phyloP scores from a whole-genome alignment of 2,329 filamentous ascomycete species.

The Triangularia setosa region DNA sequence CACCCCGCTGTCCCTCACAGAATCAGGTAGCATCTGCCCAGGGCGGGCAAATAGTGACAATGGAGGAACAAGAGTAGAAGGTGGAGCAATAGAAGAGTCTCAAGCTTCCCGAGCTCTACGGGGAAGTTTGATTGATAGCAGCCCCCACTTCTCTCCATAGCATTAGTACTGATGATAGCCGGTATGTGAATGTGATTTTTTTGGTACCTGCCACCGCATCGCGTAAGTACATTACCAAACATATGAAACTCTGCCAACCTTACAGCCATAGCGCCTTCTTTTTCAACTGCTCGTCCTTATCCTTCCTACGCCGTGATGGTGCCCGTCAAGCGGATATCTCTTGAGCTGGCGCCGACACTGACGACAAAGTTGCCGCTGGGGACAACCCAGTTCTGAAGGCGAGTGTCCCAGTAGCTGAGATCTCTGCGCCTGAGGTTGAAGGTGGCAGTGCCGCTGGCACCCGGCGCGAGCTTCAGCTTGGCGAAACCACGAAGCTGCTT shows the following conservation, averaged over 20 bases:
- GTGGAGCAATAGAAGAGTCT: background rate
- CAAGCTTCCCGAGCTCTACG: background rate
- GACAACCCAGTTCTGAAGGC: conserved; percentile 56
- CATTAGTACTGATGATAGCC: background rate
- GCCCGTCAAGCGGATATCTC: conserved; percentile 41
- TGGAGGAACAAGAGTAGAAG: background rate
- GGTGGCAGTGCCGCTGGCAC: conserved; percentile 43
- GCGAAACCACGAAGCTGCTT: conserved; percentile 59
- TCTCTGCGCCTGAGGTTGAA: conserved; percentile 57
- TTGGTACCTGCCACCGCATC: background rate
- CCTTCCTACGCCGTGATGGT: conserved; percentile 26
- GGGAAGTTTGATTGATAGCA: background rate
- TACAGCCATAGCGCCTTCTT: background rate
- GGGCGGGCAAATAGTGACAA: background rate
- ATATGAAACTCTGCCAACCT: background rate
- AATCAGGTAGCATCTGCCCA: too few relatives aligned
- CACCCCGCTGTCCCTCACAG: background rate
- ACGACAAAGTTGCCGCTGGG: conserved; percentile 43
- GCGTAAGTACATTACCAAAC: background rate
- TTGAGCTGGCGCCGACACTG: conserved; percentile 43
- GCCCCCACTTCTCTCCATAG: background rate
- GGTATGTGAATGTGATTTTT: background rate
- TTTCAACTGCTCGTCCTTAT: background rate
- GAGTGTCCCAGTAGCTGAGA: conserved; percentile 61
- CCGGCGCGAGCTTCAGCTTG: conserved; percentile 50